Percentiles rank a stretch among this genome's conserved stretches.
Evolutionary conservation across 2,329 filamentous ascomycete genomes (phyloP).

Genomic region (Lecanicillium sp.): DNA sequence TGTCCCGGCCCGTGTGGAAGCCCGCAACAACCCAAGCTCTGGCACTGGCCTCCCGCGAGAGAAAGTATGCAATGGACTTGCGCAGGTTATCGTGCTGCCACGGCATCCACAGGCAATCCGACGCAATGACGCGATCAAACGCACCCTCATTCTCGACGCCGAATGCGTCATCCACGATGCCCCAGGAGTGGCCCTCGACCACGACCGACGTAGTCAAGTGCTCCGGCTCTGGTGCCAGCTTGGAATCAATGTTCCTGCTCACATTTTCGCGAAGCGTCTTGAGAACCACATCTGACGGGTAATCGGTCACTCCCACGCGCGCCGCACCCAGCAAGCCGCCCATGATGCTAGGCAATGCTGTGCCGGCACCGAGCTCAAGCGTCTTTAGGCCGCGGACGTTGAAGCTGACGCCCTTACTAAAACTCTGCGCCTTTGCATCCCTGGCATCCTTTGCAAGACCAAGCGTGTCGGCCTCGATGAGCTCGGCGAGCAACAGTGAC

Average conservation of each 20-base stretch:
- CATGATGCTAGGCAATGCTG: slow-evolving; percentile 45
- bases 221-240: slow-evolving; percentile 9
- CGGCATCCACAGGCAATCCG: slow-evolving; percentile 71
- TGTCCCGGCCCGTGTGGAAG: slow-evolving; percentile 63
- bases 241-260: too few relatives aligned
- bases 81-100: slow-evolving; percentile 62
- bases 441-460: too few relatives aligned
- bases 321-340: slow-evolving; percentile 37
- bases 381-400: slow-evolving; percentile 42
- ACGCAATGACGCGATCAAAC: slow-evolving; percentile 59
- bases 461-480: slow-evolving; percentile 43
- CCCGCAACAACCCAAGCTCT: slow-evolving; percentile 60
- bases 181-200: slow-evolving; percentile 60
- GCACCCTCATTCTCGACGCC: slow-evolving; percentile 20
- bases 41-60: slow-evolving; percentile 34
- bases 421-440: too few relatives aligned
- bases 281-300: slow-evolving; percentile 54
- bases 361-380: slow-evolving; percentile 63
- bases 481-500: slow-evolving; percentile 45
- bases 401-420: slow-evolving; percentile 23
- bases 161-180: slow-evolving; percentile 32
- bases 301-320: slow-evolving; percentile 57
- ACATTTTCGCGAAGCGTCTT: slow-evolving; percentile 52
- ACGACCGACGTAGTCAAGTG: slow-evolving; percentile 19
- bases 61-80: slow-evolving; percentile 54